Conservation (phyloP, 495 filamentous ascomycete genomes). For the Lasiosphaeris hirsuta region DNA sequence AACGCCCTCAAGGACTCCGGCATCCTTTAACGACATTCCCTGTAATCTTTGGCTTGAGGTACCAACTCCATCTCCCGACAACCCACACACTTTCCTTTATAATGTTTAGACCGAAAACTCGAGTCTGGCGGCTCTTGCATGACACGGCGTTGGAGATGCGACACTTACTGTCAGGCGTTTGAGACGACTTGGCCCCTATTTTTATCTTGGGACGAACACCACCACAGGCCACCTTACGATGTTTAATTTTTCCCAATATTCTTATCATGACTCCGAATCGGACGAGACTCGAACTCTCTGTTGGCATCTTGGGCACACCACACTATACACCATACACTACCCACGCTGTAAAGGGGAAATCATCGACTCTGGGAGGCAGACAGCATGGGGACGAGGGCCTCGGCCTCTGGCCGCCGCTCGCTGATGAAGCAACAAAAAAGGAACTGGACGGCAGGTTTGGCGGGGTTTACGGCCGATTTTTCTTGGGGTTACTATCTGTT, state of each 20-base stretch:
- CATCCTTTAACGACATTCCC: slow-evolving; percentile 63
- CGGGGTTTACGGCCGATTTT: no score
- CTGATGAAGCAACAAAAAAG: no score
- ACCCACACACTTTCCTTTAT: slow-evolving; percentile 16
- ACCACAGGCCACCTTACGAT: slow-evolving; percentile 3
- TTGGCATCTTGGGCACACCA: no score
- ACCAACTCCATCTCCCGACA: background rate
- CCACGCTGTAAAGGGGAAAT: no score
- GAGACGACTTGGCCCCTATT: slow-evolving; percentile 7
- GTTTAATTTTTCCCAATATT: slow-evolving; percentile 5
- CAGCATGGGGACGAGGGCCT: no score
- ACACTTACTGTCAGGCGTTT: slow-evolving; percentile 19
- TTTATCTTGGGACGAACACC: slow-evolving; percentile 3
- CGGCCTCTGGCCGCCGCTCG: no score
- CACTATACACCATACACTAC: no score
- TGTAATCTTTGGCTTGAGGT: background rate
- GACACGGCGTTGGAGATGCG: slow-evolving; percentile 26
- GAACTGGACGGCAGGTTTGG: no score
- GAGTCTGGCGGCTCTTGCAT: slow-evolving; percentile 22
- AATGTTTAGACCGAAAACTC: slow-evolving; percentile 20
- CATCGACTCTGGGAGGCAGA: no score
- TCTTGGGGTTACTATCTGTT: no score
- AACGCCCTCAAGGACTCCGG: slow-evolving; percentile 97
- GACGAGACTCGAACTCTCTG: no score
- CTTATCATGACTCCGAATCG: no score